Evolutionary conservation across 345 rosid species (phyloP), one percentile per base, ranked within the genome.

Genomic region (Eucalyptus shirleyi): DNA sequence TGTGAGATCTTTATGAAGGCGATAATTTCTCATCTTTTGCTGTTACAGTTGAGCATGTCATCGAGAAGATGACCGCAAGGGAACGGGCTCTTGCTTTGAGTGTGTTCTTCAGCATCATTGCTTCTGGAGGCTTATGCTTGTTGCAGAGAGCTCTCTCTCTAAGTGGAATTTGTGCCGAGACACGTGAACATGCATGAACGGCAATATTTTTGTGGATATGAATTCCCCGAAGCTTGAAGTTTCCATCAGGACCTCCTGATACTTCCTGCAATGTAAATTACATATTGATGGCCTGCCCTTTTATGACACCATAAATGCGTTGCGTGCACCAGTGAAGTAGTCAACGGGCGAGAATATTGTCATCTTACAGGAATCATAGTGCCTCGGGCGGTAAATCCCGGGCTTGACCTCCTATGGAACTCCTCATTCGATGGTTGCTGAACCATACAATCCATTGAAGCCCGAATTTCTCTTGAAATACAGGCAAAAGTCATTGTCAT

Each of bases 21-120:
- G 17, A n/a, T 65, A 17, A 65, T 65, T 30, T 15, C 19, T 14
- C 10, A 65, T 32, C 19, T 67, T 32, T n/a, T 67, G 42, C 10
- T 32, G 34, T 67, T 67, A 67, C 72, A 59, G 55, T 24, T 86
- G 88, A 86, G 44, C 91, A 92, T 92, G 93, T 92, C 89, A 93
- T 97, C 88, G 89, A 65, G 26, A 96, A 96, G 90, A 95, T 94
- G 94, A 96, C 98, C 7, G 77, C 89, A 96, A 95, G 21, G 96
- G 98, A 59, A 97, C 99, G 62, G 97, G 95, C 91, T 94, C 95
- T 87, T 95, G 97, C 92, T 95, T 97, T 77, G 99, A 97, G 87
- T 94, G 98, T 86, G 97, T 94, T 87, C 96, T 87, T 26, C 81
- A 72, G 89, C 94, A 89, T 92, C 94, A 69, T 60, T 96, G 88